Percentiles rank a stretch among this genome's conserved stretches.
These are phyloP conservation scores for Aspergillus carbonarius DNA, from an alignment of 2,329 filamentous ascomycete genomes.

Conservation along the genomic window DNA sequence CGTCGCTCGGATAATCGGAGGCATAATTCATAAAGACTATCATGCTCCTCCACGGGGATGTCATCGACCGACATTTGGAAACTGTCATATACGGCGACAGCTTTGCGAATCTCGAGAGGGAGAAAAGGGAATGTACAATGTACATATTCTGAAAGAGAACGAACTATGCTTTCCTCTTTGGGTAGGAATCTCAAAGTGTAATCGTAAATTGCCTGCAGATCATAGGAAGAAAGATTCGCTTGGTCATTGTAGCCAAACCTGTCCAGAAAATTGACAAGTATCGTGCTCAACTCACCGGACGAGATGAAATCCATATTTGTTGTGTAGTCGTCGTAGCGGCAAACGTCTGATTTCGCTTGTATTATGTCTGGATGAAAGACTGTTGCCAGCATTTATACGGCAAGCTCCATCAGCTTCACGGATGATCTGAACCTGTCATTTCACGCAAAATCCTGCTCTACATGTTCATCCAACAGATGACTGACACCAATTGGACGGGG, in stretches of 20 bases:
- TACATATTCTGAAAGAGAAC: background rate
- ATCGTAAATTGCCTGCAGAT: background rate
- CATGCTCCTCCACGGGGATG: background rate
- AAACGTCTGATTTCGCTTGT: background rate
- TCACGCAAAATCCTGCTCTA: no score
- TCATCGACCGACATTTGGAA: conserved; percentile 8
- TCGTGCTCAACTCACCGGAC: background rate
- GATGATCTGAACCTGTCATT: background rate
- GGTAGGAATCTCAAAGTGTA: background rate
- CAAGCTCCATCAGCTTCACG: background rate
- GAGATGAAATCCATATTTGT: background rate
- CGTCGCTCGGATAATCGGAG: background rate
- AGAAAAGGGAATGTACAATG: conserved; percentile 4
- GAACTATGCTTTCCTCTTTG: background rate
- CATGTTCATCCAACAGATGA: no score
- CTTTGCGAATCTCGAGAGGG: conserved; percentile 4
- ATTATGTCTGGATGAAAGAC: background rate
- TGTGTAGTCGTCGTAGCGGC: background rate
- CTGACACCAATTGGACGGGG: no score
- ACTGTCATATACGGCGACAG: background rate
- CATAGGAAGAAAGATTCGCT: background rate
- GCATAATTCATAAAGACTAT: conserved; percentile 1
- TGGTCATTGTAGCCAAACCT: conserved; percentile 1
- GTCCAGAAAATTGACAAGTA: background rate
- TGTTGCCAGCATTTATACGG: background rate